Evolutionary conservation across 257 asterid species (phyloP), one percentile per base, ranked within the genome.

Genomic region (Eustoma russellianum): DNA sequence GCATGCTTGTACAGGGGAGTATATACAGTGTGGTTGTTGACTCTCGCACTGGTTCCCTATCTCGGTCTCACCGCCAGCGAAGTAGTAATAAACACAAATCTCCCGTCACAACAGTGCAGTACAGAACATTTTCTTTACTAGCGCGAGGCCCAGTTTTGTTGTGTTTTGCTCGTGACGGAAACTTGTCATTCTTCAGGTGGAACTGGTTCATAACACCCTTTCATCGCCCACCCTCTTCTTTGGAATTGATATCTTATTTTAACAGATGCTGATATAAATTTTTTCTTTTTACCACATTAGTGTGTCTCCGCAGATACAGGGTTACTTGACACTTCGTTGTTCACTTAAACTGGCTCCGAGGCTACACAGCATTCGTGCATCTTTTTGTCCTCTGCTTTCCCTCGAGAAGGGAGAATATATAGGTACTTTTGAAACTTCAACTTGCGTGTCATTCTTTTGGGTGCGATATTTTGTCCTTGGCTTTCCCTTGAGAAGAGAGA

Each of bases 331-430:
- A 3, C 76, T 83, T 59, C 86, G 95, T 18, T 88, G 97, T 62
- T 79, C 97, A 11, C 93, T 88, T 46, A 85, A 92, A 68, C 66
- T 92, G 74, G 68, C 94, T 14, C 88, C 93, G 33, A 82, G 99
- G 38, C 63, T 85, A 44, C 83, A 92, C 60, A 85, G 94, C 69
- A 83, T 92, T 1, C 97, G 92, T 17, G 97, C 99, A 54, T 83
- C 99, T 43, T 92, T 92, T 67, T 92, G 99, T 74, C 99, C 99
- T 58, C 71, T 92, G 74, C 97, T 92, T 72, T 92, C 99, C 62
- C 97, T 92, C 46, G 94, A 88, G 83, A 92, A 92, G 77, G 97
- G 97, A 60, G 99, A 92, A 76, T 92, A 58, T 69, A 92, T 88
- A 68, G 99, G 97, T 85, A 70, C 15, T 76, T 17, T 35, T 34